Conservation (phyloP, 306 rosid genomes). For the Cucurbita maxima region DNA sequence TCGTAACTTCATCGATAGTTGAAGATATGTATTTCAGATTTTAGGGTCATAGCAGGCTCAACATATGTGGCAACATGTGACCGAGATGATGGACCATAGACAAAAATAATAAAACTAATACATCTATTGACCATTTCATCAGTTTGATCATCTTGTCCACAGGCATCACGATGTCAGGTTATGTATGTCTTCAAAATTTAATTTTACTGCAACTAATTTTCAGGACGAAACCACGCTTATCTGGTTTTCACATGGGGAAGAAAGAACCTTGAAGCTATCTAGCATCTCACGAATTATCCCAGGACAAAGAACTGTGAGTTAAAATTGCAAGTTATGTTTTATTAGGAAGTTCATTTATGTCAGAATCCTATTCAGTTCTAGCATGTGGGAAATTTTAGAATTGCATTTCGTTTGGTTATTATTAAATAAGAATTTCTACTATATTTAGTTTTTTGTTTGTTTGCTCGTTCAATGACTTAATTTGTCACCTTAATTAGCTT, state of each 20-base stretch:
- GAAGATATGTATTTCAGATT: background rate
- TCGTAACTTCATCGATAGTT: background rate
- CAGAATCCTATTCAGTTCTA: no score
- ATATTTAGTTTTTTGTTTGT: background rate
- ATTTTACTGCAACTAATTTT: conserved; percentile 21
- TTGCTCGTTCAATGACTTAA: background rate
- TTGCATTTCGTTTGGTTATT: no score
- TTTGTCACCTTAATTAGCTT: background rate
- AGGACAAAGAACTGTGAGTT: conserved; percentile 96
- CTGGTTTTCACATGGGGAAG: conserved; percentile 72
- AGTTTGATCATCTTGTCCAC: background rate
- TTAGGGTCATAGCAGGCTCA: background rate
- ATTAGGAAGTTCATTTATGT: no score
- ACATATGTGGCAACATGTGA: background rate
- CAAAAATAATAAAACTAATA: background rate
- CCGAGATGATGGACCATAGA: background rate
- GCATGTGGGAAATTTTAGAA: no score
- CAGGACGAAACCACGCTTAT: conserved; percentile 79
- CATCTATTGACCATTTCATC: background rate
- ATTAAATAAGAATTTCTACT: background rate
- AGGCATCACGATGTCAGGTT: background rate
- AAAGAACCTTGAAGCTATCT: conserved; percentile 54
- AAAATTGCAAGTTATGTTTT: no score
- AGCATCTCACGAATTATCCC: conserved; percentile 41
- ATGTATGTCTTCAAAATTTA: conserved; percentile 8